These are phyloP conservation scores for Naganishia onofrii DNA, from an alignment of 768 basidiomycete species.

Conservation along the genomic window DNA sequence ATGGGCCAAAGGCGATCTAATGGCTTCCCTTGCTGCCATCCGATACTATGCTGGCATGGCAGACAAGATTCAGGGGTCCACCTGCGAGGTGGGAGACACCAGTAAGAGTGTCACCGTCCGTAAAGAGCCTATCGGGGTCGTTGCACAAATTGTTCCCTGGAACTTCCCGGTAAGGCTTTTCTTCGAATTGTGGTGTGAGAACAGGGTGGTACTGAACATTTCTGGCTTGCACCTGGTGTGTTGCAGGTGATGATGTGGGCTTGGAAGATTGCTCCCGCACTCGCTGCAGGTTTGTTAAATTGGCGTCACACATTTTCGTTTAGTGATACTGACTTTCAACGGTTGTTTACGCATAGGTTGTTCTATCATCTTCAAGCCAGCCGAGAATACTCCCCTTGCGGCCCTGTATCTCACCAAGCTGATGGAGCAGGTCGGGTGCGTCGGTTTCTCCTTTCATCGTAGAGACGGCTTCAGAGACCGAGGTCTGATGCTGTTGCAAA, in stretches of 20 bases:
- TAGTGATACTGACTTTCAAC: constrained; percentile 50
- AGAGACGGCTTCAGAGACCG: no score
- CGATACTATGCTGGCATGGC: constrained; percentile 91
- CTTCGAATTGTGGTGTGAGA: neutral
- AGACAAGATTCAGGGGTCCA: constrained; percentile 71
- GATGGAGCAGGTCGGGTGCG: constrained; percentile 16
- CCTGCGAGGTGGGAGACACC: constrained; percentile 25
- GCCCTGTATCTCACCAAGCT: constrained; percentile 2
- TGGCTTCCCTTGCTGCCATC: neutral
- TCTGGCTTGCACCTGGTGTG: no score
- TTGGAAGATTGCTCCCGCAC: constrained; percentile 86
- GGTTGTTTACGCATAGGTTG: constrained; percentile 56
- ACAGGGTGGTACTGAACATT: no score
- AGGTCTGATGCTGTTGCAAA: no score
- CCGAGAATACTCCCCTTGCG: constrained; percentile 34
- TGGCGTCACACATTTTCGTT: constrained; percentile 68
- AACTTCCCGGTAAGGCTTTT: constrained; percentile 28
- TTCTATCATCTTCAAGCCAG: constrained; percentile 76
- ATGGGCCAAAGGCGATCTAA: neutral
- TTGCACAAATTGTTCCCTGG: constrained; percentile 8
- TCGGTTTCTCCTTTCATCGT: neutral
- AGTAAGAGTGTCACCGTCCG: constrained; percentile 58
- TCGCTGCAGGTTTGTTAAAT: constrained; percentile 57
- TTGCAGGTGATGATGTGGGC: no score
- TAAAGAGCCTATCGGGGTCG: constrained; percentile 76